Evolutionary conservation across 1,284 basidiomycete genomes (phyloP), one percentile per base, ranked within the genome.

Genomic region (Malassezia furfur): DNA sequence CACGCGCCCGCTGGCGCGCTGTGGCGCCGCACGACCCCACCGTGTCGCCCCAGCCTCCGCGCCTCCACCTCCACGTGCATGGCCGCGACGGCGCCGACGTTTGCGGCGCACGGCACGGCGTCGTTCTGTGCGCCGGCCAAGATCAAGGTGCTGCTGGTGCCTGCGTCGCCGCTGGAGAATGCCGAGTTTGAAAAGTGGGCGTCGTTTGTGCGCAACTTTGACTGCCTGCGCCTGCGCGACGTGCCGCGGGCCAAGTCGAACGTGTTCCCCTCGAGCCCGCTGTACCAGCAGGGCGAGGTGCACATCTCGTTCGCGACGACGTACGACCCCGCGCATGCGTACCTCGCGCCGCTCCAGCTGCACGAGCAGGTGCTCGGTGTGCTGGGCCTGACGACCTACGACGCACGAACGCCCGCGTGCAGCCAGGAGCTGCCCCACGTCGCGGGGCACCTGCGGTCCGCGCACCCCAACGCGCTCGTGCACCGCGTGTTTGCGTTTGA

Each of bases 401-500:
- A 19, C 19, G 45, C 21, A 36, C 52, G 28, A 54, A 53, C 21
- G 37, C 41, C 35, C 47, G 39, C 9, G 12, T 49, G 14, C 41
- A 59, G 32, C 48, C 46, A 50, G 9, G 62, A 61, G 32, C 53
- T 72, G 9, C 63, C 66, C 35, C 45, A 57, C 4, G 51, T 57
- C 10, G 66, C 70, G 10, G 49, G 61, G 11, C 57, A 60, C 9
- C 57, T 74, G 9, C 58, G 64, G 3, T 56, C 60, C 49, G 44
- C 64, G 37, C 67, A 73, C 52, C 69, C 72, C 9, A 56, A 60
- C 28, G 70, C 72, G 14, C 46, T 74, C 11, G 53, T 67, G 11
- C 72, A 74, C 48, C 56, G 70, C 21, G 68, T 70, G 7, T 70
- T 62, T 48, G 68, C 60, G 4, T 72, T 74, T 54, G 72, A 74